Evolutionary conservation across 352 stramenopile genomes (phyloP).

Genomic region (Thraustochytrium sp.): DNA sequence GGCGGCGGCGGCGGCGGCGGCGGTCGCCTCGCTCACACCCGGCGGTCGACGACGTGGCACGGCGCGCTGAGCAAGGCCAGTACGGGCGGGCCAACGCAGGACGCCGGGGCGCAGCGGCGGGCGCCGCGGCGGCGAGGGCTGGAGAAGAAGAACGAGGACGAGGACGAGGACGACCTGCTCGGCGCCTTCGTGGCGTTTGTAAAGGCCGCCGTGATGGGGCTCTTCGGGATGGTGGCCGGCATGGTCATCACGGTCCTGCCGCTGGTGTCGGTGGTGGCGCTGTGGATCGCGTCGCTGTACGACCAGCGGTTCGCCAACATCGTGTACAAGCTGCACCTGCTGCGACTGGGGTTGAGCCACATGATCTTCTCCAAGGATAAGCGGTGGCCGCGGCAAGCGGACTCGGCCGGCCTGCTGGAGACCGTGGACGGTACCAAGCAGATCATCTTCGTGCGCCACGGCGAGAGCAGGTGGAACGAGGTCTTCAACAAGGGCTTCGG

Average conservation of each 20-base stretch:
- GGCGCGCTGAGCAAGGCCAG: too few relatives aligned
- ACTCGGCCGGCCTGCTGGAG: not conserved
- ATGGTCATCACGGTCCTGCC: conserved; percentile 40
- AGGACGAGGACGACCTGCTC: too few relatives aligned
- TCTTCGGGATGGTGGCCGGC: not conserved
- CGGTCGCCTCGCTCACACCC: too few relatives aligned
- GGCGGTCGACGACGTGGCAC: too few relatives aligned
- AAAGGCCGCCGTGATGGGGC: not conserved
- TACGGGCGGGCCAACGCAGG: too few relatives aligned
- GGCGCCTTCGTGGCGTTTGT: too few relatives aligned
- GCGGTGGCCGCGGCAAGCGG: not conserved
- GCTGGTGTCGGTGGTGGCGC: conserved; percentile 25
- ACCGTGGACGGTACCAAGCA: conserved; percentile 53
- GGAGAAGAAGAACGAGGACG: too few relatives aligned
- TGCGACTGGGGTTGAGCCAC: conserved; percentile 18
- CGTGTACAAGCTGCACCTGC: conserved; percentile 43
- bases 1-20: too few relatives aligned
- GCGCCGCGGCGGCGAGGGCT: too few relatives aligned
- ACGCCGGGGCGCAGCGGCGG: too few relatives aligned
- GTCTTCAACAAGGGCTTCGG: conserved; percentile 71
- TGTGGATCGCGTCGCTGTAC: conserved; percentile 43
- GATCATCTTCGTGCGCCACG: conserved; percentile 73
- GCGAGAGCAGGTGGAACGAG: conserved; percentile 76
- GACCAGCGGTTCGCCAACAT: conserved; percentile 41
- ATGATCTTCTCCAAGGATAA: conserved; percentile 45